Evolutionary conservation across 139 green algal genomes (phyloP).

Genomic region (Prasinococcaceae sp.): DNA sequence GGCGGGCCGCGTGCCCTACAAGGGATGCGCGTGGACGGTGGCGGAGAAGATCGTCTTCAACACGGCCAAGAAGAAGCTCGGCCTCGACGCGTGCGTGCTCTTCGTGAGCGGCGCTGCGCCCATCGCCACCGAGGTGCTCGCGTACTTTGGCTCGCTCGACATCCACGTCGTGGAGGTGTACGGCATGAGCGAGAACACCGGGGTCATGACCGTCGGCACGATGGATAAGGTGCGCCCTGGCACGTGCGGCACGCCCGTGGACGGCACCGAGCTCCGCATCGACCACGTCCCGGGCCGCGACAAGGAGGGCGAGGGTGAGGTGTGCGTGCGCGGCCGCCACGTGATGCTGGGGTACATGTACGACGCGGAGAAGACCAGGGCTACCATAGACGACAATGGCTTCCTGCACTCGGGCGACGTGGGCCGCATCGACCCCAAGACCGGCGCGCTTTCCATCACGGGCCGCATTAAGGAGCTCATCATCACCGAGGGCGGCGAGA

Average conservation of each 20-base stretch:
- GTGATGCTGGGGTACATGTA: conserved; percentile 16
- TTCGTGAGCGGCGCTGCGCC: conserved; percentile 7
- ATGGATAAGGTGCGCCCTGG: conserved; percentile 1
- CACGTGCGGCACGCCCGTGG: conserved; percentile 1
- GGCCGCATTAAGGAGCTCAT: conserved; percentile 17
- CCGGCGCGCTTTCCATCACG: conserved; percentile 6
- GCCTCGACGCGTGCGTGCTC: neutral
- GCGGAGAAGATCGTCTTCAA: conserved; percentile 3
- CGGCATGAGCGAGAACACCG: conserved; percentile 16
- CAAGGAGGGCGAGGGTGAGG: conserved; percentile 3
- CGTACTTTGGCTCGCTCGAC: conserved; percentile 9
- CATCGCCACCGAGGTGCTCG: conserved; percentile 6
- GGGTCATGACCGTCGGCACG: neutral
- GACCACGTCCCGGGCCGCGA: conserved; percentile 2
- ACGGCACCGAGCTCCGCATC: conserved; percentile 2
- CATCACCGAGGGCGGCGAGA: conserved; percentile 15
- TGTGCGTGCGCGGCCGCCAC: conserved; percentile 11
- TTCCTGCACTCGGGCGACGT: conserved; percentile 11
- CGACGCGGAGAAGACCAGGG: conserved; percentile 5
- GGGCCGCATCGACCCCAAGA: conserved; percentile 1
- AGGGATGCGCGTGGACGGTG: neutral
- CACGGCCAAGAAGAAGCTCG: conserved; percentile 2
- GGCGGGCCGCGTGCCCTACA: neutral
- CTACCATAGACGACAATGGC: neutral
- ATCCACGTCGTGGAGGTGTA: conserved; percentile 15